phyloP scores from a whole-genome alignment of 2,329 filamentous ascomycete genomes.

The Trichoderma sp. region DNA sequence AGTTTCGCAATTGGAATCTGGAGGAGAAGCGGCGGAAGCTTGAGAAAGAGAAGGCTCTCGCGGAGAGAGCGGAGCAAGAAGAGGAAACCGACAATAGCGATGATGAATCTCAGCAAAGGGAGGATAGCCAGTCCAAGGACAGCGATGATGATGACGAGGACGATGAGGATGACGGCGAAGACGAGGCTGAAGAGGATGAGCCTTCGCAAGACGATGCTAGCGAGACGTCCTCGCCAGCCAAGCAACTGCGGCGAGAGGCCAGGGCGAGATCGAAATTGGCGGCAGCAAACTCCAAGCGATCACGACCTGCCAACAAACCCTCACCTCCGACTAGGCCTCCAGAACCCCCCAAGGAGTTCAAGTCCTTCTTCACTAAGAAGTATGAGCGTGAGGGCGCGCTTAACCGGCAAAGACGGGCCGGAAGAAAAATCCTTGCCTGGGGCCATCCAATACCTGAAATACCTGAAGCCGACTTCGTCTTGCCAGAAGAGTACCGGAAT shows the following conservation, averaged over 20 bases:
- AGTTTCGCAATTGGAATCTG: constrained; percentile 83
- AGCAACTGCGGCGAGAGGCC: constrained; percentile 73
- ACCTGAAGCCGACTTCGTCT: constrained; percentile 65
- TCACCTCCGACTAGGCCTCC: constrained; percentile 33
- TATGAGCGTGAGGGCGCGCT: constrained; percentile 77
- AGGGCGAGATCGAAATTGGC: constrained; percentile 49
- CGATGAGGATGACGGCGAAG: constrained; percentile 32
- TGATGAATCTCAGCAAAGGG: constrained; percentile 27
- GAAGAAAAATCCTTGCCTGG: constrained; percentile 73
- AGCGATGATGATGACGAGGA: constrained; percentile 29
- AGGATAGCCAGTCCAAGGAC: constrained; percentile 31
- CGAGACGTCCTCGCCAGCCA: constrained; percentile 47
- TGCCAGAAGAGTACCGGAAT: constrained; percentile 64
- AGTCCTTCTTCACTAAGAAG: constrained; percentile 80
- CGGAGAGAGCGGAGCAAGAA: constrained; percentile 33
- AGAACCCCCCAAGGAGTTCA: constrained; percentile 60
- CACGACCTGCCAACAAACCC: constrained; percentile 29
- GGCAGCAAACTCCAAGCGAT: constrained; percentile 33
- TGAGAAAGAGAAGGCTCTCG: constrained; percentile 62
- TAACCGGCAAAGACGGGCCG: constrained; percentile 66
- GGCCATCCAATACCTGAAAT: constrained; percentile 76
- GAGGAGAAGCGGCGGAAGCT: constrained; percentile 82
- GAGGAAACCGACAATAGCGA: constrained; percentile 34
- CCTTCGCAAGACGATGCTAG: constrained; percentile 57
- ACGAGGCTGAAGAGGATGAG: constrained; percentile 21